phyloP scores from a whole-genome alignment of 805 yeast genomes.

The Schizosaccharomyces cryophilus region DNA sequence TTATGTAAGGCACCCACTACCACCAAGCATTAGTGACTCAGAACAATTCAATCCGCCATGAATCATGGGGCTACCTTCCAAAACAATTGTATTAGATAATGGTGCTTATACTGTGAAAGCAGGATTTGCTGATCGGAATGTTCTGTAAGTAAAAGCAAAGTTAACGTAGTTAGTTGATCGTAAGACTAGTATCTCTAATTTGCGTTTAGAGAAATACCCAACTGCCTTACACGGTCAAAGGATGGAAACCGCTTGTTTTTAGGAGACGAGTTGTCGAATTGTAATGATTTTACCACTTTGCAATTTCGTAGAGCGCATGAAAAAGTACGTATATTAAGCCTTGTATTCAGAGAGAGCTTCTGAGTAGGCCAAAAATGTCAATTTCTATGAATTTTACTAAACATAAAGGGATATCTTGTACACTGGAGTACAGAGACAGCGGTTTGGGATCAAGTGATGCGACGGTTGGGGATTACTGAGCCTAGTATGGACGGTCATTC shows the following conservation, averaged over 20 bases:
- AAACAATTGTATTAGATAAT: conserved; percentile 38
- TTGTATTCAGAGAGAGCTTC: neutral
- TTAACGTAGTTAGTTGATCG: neutral
- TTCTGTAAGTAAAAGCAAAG: conserved; percentile 10
- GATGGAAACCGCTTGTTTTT: conserved; percentile 42
- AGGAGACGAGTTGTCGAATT: conserved; percentile 37
- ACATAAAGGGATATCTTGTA: conserved; percentile 38
- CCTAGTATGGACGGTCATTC: conserved; percentile 15
- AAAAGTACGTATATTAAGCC: conserved; percentile 13
- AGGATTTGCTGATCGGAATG: conserved; percentile 21
- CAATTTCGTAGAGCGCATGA: conserved; percentile 62
- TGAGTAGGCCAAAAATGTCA: neutral
- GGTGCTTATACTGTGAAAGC: conserved; percentile 66
- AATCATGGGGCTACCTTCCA: neutral
- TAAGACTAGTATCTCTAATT: neutral
- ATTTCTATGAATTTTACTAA: neutral
- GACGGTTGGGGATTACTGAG: neutral
- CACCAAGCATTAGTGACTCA: too few species aligned
- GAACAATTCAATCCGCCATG: too few species aligned
- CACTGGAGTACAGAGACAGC: conserved; percentile 81
- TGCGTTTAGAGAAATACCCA: conserved; percentile 27
- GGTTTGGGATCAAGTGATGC: conserved; percentile 52
- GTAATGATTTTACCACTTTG: conserved; percentile 53
- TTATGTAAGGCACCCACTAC: too few species aligned
- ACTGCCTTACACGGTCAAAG: conserved; percentile 47